Conservation (phyloP, 371 early-diverging fungal genomes). For the Blakeslea trispora region DNA sequence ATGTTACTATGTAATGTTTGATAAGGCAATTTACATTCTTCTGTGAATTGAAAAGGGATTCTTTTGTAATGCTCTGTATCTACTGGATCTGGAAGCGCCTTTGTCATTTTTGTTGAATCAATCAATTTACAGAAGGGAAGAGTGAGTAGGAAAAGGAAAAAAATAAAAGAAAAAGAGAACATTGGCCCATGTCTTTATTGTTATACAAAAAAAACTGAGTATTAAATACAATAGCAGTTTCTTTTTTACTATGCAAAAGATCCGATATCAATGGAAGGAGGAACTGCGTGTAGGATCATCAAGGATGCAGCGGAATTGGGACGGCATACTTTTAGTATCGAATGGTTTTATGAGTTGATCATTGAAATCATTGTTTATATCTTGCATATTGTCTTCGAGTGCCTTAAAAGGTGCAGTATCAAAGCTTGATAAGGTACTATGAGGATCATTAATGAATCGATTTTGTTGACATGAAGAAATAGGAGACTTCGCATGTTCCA, state of each 20-base stretch:
- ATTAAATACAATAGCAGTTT: neutral
- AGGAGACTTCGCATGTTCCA: neutral
- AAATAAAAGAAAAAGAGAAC: neutral
- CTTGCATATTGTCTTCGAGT: no score
- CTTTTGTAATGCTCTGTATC: conserved; percentile 29
- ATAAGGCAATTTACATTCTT: conserved; percentile 35
- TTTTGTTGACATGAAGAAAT: no score
- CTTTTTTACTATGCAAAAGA: neutral
- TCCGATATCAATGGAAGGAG: no score
- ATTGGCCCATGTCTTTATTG: neutral
- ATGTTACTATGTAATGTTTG: neutral
- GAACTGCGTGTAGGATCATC: no score
- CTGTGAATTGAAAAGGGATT: conserved; percentile 43
- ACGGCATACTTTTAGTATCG: no score
- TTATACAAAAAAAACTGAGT: neutral
- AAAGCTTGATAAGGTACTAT: no score
- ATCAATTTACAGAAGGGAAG: neutral
- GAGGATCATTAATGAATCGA: no score
- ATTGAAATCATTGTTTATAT: no score
- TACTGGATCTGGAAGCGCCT: conserved; percentile 22
- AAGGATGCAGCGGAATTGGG: no score
- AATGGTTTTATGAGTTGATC: no score
- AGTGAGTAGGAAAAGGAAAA: no score
- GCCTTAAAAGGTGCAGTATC: no score
- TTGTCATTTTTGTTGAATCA: conserved; percentile 4